Conservation (phyloP, 2,329 filamentous ascomycete species). For the Microascus cirrosus region DNA sequence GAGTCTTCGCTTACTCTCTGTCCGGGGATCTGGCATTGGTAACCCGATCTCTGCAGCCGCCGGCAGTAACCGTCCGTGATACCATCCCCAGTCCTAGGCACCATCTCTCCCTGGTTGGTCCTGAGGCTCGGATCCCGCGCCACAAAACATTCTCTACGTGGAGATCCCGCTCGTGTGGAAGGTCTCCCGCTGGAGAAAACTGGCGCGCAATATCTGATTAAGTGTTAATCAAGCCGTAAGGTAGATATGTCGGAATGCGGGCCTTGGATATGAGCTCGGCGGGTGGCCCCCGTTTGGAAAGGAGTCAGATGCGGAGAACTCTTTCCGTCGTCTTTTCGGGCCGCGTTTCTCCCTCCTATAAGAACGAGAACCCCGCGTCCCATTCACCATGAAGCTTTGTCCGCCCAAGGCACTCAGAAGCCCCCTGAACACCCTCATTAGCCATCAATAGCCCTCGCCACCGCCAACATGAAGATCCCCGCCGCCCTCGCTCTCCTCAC, state of each 20-base stretch:
- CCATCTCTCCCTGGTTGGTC: neutral
- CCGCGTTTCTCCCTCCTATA: neutral
- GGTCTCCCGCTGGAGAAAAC: neutral
- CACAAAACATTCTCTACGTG: neutral
- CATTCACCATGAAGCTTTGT: neutral
- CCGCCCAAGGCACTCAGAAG: neutral
- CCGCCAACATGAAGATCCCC: slow-evolving; percentile 1
- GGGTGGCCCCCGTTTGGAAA: neutral
- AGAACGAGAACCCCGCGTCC: neutral
- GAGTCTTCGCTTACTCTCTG: neutral
- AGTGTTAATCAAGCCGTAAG: slow-evolving; percentile 3
- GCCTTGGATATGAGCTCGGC: neutral
- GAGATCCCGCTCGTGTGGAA: neutral
- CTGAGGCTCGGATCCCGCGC: neutral
- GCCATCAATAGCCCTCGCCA: neutral
- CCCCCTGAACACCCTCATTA: neutral
- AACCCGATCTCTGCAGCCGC: neutral
- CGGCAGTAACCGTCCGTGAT: neutral
- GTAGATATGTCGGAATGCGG: neutral
- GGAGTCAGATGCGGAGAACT: neutral
- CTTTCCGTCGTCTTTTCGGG: neutral
- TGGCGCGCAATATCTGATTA: neutral
- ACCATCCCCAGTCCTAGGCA: neutral
- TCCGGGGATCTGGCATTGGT: neutral
- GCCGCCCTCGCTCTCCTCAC: slow-evolving; percentile 1